Base-by-base conservation (phyloP, 2,329 filamentous ascomycete species). In the Trichoderma atrobrunneum region DNA sequence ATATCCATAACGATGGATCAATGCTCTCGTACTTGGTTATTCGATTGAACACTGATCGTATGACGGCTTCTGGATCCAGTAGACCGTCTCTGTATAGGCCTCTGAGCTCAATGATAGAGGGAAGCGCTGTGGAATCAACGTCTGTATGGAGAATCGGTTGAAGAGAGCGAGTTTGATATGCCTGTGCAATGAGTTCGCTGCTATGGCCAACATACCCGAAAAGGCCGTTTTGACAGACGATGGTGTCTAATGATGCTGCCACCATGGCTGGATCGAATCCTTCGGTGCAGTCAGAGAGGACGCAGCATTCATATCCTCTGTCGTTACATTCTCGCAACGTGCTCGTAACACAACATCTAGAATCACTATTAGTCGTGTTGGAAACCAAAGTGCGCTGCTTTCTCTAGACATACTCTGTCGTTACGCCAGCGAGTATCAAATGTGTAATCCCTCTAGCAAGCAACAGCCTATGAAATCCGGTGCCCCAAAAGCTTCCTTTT, bases 401-500 rank as follows among this genome's bases (percentile, higher is more conserved):
- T 28, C 12, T 2, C 14, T 10, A 5, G 12, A 34, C 56, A n/a
- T 43, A 69, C 66, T 69, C 66, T 8, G 56, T 61, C 1, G 56
- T 61, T 0, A 69, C 66, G n/a, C 66, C 66, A 6, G 56, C n/a
- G 14, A 69, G 6, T 14, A 69, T 34, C n/a, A 69, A 51, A n/a
- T 69, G 66, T 1, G 66, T 69, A 10, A 69, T 61, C 5, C 66
- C 66, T 21, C 66, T 48, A 16, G 66, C 66, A 32, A 69, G 26
- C n/a, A 69, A 18, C 36, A 61, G 7, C 21, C 66, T 59, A 34
- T 69, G 56, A 16, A 69, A 32, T 10, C 39, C 36, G 10, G 66
- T 69, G 1, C 66, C 36, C 66, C 66, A 69, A 34, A 69, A 69
- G n/a, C 56, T 69, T 14, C 66, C 66, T 14, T 61, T 69, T 11